A percentile compares a stretch with the other conserved stretches of the same genome.
phyloP scores from a whole-genome alignment of 208 protist genomes.

The Wallacemonas sp. region DNA sequence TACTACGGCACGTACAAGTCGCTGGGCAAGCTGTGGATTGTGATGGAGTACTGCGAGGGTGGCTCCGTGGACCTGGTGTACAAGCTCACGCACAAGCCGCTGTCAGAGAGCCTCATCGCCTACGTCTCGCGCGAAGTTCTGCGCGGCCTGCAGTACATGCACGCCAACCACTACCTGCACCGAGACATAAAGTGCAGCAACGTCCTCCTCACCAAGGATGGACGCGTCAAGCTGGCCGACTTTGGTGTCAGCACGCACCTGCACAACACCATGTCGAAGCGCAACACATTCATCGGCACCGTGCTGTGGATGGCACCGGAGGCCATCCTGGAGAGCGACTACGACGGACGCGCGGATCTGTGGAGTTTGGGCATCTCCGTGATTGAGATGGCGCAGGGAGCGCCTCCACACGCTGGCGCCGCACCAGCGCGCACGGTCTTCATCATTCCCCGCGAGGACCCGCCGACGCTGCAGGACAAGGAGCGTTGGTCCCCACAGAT shows the following conservation, averaged over 20 bases:
- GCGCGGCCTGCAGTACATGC: constrained; percentile 89
- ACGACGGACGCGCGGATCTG: constrained; percentile 93
- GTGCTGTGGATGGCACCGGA: constrained; percentile 95
- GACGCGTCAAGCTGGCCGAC: constrained; percentile 93
- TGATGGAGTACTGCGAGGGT: constrained; percentile 94
- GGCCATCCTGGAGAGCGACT: constrained; percentile 88
- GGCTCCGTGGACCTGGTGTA: constrained; percentile 89
- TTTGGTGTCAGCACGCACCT: constrained; percentile 90
- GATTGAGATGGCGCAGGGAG: constrained; percentile 96
- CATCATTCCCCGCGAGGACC: constrained; percentile 73
- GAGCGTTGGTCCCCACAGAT: constrained; percentile 90
- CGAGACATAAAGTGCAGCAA: constrained; percentile 95
- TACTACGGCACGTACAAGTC: constrained; percentile 91
- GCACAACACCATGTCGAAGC: constrained; percentile 75
- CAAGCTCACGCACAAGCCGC: constrained; percentile 71
- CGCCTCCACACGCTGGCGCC: constrained; percentile 90
- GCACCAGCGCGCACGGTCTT: constrained; percentile 80
- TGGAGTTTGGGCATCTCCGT: constrained; percentile 96
- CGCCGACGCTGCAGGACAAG: constrained; percentile 77
- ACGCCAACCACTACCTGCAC: constrained; percentile 87
- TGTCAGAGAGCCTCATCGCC: constrained; percentile 88
- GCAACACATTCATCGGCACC: constrained; percentile 92
- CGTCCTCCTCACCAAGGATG: constrained; percentile 87
- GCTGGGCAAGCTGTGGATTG: constrained; percentile 88
- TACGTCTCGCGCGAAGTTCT: constrained; percentile 84